These are phyloP conservation scores for Solanum arcanum DNA, from an alignment of 257 asterid genomes.

Conservation along the genomic window DNA sequence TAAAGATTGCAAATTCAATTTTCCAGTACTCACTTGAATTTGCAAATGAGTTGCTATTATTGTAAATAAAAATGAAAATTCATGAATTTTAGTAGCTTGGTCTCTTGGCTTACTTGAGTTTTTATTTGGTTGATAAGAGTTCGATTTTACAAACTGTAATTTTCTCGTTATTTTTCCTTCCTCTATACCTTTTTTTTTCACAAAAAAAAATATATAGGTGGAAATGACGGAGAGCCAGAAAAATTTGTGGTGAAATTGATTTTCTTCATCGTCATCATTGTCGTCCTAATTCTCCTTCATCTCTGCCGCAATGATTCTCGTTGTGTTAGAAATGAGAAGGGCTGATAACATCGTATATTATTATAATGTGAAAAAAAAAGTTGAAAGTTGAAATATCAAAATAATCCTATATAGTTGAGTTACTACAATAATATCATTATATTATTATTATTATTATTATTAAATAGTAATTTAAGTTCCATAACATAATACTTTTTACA, in stretches of 20 bases:
- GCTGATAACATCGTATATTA: no score
- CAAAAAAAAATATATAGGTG: neutral
- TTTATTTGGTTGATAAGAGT: fast-evolving
- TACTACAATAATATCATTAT: no score
- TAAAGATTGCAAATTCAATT: neutral
- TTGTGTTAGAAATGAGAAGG: neutral
- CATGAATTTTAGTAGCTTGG: neutral
- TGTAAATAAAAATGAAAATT: neutral
- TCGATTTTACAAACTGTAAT: no score
- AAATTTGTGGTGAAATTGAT: neutral
- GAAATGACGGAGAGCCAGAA: neutral
- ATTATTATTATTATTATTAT: no score
- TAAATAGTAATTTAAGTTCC: no score
- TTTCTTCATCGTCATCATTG: neutral
- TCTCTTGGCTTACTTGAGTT: no score
- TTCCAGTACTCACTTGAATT: neutral
- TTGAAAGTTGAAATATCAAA: no score
- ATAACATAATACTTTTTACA: no score
- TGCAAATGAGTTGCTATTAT: neutral
- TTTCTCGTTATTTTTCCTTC: neutral
- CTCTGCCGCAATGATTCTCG: neutral
- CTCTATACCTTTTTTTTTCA: neutral
- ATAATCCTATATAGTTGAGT: no score
- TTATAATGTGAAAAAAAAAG: no score
- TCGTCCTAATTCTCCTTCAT: neutral